Evolutionary conservation across 169 alveolate species (phyloP), one percentile per base, ranked within the genome.

Genomic region (Plasmodium fragile): DNA sequence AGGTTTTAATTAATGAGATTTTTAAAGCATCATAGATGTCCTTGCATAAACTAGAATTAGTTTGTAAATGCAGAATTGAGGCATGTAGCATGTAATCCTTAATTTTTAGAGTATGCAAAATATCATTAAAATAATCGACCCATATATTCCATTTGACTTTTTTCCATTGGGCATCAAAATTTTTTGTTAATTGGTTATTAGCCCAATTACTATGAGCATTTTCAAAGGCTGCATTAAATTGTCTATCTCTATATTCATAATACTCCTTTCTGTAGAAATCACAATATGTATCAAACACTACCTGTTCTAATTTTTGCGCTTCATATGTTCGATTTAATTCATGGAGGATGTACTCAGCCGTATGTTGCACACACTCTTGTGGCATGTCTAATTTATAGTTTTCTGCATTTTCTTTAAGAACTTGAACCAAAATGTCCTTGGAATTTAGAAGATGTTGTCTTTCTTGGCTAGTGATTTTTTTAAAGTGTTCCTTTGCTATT

Each of bases 91-190:
- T 32, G 59, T 78, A 28, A 49, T 78, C 83, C 83, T 78, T 78
- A 18, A 36, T 1, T 78, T 41, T 78, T 78, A 78, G 32, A 18
- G 83, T 78, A 0, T 78, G 8, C n/a, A 78, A 78, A 41, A 78
- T 78, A 22, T 78, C 83, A 78, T 49, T 78, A 78, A 78, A 78
- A 78, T 78, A 78, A 78, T 78, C 70, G 8, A 77, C 83, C 83
- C 83, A 77, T 18, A 77, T 2, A 41, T 32, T 43, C 83, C 72
- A 78, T 16, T 78, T 78, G 22, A 22, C 22, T 41, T 78, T 78
- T 78, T 78, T 36, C 83, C 83, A 78, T 4, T 36, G 22, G 11
- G 83, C 72, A 78, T 78, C 39, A 22, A 78, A 36, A 43, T 78
- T 22, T 78, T 78, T 32, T 78, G 69, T 41, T 36, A 78, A 78